These are phyloP conservation scores for Ormosia semicastrata DNA, from an alignment of 306 rosid species.

Conservation along the genomic window DNA sequence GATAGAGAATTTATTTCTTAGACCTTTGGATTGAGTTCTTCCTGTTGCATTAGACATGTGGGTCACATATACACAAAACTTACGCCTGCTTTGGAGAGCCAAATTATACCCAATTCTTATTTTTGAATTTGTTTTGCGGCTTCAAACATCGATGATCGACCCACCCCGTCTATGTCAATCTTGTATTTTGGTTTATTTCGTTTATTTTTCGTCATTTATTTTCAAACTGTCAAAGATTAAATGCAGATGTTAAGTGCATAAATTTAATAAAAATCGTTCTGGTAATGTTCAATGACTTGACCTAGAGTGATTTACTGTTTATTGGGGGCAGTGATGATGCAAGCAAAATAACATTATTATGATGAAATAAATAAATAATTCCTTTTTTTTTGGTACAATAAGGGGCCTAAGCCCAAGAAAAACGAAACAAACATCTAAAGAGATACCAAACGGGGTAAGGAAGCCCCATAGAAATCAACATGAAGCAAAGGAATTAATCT, in stretches of 20 bases:
- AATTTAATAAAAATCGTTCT: background rate
- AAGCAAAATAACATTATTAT: background rate
- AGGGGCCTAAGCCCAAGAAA: too few relatives aligned
- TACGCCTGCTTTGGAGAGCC: background rate
- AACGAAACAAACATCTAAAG: too few relatives aligned
- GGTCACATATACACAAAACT: background rate
- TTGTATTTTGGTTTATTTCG: background rate
- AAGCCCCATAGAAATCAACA: too few relatives aligned
- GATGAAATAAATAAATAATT: too few relatives aligned
- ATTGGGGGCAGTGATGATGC: background rate
- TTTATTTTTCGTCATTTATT: background rate
- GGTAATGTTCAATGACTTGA: background rate
- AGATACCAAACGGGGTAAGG: too few relatives aligned
- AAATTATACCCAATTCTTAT: background rate
- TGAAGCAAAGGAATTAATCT: too few relatives aligned
- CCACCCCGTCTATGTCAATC: background rate
- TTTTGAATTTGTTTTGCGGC: background rate
- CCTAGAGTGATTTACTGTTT: background rate
- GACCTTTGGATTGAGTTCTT: constrained; percentile 3
- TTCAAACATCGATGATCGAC: background rate
- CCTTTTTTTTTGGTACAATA: background rate
- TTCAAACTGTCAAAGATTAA: background rate
- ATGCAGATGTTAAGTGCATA: background rate
- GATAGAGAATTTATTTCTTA: background rate
- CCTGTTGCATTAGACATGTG: background rate